phyloP scores from a whole-genome alignment of 345 rosid genomes.

The Arabis hirsuta region DNA sequence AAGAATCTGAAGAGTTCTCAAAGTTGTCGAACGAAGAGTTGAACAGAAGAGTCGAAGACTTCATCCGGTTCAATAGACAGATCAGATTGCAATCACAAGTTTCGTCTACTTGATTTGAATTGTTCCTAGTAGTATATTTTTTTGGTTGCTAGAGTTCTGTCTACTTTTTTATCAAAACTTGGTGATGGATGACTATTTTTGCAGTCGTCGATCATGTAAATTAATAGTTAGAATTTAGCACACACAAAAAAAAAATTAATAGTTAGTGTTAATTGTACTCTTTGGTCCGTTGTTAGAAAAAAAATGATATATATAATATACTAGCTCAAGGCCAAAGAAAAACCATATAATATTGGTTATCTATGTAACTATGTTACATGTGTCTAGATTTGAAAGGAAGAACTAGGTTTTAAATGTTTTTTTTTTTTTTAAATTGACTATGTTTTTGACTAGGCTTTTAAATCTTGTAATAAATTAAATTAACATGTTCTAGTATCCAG shows the following conservation, averaged over 20 bases:
- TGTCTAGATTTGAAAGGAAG: conserved; percentile 6
- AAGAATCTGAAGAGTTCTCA: conserved; percentile 58
- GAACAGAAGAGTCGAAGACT: conserved; percentile 73
- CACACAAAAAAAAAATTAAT: neutral
- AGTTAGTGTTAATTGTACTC: conserved; percentile 1
- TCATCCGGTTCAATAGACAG: conserved; percentile 65
- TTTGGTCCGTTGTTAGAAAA: conserved; percentile 1
- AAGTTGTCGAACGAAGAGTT: conserved; percentile 75
- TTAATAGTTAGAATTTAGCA: too few species aligned
- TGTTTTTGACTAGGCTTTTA: too few species aligned
- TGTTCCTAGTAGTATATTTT: neutral
- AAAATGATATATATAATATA: neutral
- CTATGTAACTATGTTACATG: neutral
- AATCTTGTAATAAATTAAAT: neutral
- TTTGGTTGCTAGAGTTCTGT: neutral
- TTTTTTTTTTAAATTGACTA: too few species aligned
- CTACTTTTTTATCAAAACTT: neutral
- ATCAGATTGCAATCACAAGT: conserved; percentile 55
- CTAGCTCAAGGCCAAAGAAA: neutral
- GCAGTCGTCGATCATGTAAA: conserved; percentile 30
- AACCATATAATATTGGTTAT: neutral
- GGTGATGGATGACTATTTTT: conserved; percentile 19
- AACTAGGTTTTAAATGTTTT: neutral
- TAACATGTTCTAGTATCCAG: neutral
- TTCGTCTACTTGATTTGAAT: conserved; percentile 30